These are phyloP conservation scores for Hymenoscyphus infarciens DNA, from an alignment of 2,329 filamentous ascomycete species.

Conservation along the genomic window DNA sequence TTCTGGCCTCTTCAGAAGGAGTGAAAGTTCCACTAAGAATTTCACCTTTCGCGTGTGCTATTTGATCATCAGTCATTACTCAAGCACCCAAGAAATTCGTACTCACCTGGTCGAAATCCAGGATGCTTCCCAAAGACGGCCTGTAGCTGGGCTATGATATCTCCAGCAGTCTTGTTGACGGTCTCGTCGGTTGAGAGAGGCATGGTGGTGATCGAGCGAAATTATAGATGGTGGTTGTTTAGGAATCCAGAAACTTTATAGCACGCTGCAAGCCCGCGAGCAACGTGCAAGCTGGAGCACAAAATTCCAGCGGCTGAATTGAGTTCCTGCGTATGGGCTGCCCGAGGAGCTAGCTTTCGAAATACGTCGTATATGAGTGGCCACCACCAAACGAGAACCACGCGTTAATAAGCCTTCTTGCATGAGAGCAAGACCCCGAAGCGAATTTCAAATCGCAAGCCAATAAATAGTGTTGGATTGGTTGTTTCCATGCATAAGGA, in stretches of 20 bases:
- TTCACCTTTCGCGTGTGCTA: conserved; percentile 53
- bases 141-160: conserved; percentile 38
- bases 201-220: conserved; percentile 33
- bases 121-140: conserved; percentile 40
- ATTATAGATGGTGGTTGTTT: not conserved
- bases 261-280: not conserved
- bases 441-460: not conserved
- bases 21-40: conserved; percentile 51
- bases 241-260: not conserved
- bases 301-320: not conserved
- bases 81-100: not conserved
- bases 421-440: not conserved
- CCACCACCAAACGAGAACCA: not conserved
- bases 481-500: not conserved
- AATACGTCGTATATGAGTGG: not conserved
- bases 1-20: conserved; percentile 42
- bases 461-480: not conserved
- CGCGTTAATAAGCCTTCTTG: not conserved
- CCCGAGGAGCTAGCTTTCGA: not conserved
- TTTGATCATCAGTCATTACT: conserved; percentile 5
- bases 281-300: not conserved
- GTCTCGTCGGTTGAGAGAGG: conserved; percentile 43
- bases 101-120: conserved; percentile 40
- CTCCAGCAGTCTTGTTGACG: conserved; percentile 38
- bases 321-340: not conserved